Evolutionary conservation across 225 moss, liverwort and hornwort species (phyloP), one percentile per base, ranked within the genome.

Genomic region (Pseudoscleropodium purum): DNA sequence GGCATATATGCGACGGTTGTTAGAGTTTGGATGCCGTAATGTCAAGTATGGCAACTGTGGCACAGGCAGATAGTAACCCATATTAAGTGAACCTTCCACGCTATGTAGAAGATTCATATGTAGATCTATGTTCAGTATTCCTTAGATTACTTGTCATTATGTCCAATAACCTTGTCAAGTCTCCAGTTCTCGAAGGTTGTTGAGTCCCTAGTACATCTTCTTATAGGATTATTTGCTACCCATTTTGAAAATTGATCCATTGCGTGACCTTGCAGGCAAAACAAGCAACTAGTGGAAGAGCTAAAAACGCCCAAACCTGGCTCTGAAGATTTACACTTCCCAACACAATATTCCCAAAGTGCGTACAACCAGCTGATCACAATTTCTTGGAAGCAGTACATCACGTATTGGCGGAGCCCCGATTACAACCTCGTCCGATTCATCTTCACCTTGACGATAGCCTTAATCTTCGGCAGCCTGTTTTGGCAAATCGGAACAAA

Each of bases 401-500:
- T 93, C 66, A 93, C 95, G 3, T 93, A 95, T 67, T 95, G 95
- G 95, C 93, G 95, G 16, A 95, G 93, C 70, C 93, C 95, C 30
- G 90, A 84, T 80, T 95, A 95, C 87, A 95, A 94, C 88, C 81
- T 92, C 72, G 93, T 91, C 79, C 93, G 95, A 45, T 82, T 51
- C 77, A 43, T 52, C 89, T 95, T 95, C 90, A 90, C 95, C 31
- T 0, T 93, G 4, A 5, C 91, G 27, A 69, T 76, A 29, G 81
- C 93, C 17, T 13, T 94, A 12, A 90, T 95, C 41, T 86, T 95
- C 17, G 95, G 95, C 84, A 92, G 89, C 75, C 60, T 95, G 76
- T 94, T 92, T 77, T 95, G 95, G 95, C 92, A 94, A 89, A 43
- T 91, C 33, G 95, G 95, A 56, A 82, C 52, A 15, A 66, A 74